phyloP scores from a whole-genome alignment of 192 early-diverging fungal species.

The Backusella liffmaniae region DNA sequence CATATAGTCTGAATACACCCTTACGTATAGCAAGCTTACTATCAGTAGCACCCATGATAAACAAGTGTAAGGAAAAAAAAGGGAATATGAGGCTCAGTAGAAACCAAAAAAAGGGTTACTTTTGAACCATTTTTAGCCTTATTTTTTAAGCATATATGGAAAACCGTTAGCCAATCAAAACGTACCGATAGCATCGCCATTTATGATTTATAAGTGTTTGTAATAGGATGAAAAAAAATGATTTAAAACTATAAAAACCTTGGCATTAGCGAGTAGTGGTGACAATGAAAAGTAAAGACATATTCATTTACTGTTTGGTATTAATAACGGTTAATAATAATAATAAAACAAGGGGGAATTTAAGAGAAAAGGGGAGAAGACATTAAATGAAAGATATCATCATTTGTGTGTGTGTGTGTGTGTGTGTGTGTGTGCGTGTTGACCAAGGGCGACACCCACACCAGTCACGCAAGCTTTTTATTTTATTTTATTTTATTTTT shows the following conservation, averaged over 20 bases:
- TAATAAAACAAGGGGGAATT: not conserved
- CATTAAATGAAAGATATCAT: not conserved
- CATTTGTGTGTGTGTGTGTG: not conserved
- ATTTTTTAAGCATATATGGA: not conserved
- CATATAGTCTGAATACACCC: conserved; percentile 79
- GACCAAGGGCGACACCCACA: not conserved
- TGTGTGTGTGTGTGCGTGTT: not conserved
- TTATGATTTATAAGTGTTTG: not conserved
- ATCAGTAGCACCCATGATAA: conserved; percentile 80
- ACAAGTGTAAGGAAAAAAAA: not conserved
- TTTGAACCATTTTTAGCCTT: not conserved
- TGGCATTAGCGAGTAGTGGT: not conserved
- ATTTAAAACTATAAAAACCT: not conserved
- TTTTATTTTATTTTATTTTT: not conserved
- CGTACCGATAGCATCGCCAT: not conserved
- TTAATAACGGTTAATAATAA: not conserved
- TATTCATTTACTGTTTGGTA: not conserved
- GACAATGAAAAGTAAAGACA: not conserved
- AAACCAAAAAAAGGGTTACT: not conserved
- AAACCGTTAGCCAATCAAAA: not conserved
- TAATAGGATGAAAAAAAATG: not conserved
- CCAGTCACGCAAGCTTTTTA: conserved; percentile 7
- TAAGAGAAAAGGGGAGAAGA: not conserved
- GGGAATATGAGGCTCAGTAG: not conserved
- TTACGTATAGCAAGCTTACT: conserved; percentile 86